Conservation (phyloP, 2,329 filamentous ascomycete genomes). For the Colletotrichum nymphaeae region DNA sequence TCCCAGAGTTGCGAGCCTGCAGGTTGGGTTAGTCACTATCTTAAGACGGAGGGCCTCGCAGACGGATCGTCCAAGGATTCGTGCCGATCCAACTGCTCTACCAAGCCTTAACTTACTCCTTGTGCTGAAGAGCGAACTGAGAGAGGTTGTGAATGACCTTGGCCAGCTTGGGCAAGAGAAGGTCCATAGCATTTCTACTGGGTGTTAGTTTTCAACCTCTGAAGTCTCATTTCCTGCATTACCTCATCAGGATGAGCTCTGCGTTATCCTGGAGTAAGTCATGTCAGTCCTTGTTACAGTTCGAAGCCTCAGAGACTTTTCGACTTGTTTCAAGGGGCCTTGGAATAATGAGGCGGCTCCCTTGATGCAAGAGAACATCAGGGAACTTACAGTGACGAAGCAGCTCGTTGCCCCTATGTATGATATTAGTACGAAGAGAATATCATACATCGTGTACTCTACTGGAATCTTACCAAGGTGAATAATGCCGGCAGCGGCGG, state of each 20-base stretch:
- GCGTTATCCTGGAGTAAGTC: conserved; percentile 64
- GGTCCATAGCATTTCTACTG: conserved; percentile 67
- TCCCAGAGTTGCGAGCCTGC: not conserved
- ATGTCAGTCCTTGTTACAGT: not conserved
- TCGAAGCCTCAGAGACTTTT: not conserved
- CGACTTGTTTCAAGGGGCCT: not conserved
- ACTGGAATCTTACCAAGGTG: conserved; percentile 61
- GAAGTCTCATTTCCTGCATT: not conserved
- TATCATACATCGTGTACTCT: no score
- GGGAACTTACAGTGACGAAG: conserved; percentile 66
- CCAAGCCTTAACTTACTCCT: conserved; percentile 69
- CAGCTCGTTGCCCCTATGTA: conserved; percentile 51
- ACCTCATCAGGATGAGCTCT: conserved; percentile 79
- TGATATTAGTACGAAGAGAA: not conserved
- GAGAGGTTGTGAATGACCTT: conserved; percentile 81
- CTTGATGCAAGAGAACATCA: not conserved
- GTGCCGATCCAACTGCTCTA: conserved; percentile 57
- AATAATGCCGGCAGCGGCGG: conserved; percentile 84
- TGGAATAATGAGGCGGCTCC: not conserved
- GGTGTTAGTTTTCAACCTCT: conserved; percentile 49
- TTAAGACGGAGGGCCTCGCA: not conserved
- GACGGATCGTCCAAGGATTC: not conserved
- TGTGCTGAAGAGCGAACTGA: conserved; percentile 78
- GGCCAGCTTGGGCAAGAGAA: conserved; percentile 83
- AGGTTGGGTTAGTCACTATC: not conserved